Base-by-base conservation (phyloP, 129 eudicot species). In the Chrysanthemum lavandulifolium region DNA sequence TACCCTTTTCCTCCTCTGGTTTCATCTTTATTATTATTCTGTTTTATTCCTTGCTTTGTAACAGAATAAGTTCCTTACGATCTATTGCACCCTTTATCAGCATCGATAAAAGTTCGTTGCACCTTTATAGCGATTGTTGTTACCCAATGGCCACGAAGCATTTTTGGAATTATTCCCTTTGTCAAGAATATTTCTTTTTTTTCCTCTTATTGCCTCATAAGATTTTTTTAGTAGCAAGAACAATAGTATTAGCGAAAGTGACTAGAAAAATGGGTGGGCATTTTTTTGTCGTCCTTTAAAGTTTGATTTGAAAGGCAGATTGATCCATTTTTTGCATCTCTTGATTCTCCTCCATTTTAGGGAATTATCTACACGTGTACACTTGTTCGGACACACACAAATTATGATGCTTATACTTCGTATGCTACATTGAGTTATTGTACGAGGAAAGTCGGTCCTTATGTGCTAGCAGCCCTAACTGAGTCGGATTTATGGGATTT, bases 91-190 rank as follows among this genome's bases (percentile, higher is more conserved):
- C 47, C 47, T 40, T 40, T 40, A 40, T 40, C 47, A 40, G 47
- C 47, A 47, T 49, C 12, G 9, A 54, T 52, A 63, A 64, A 74
- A 52, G 78, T 74, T 74, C 52, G 40, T 65, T 55, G 73, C 73
- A 76, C 73, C 79, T 75, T 55, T 56, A 50, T 54, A 62, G 62
- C 61, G 55, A 43, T 74, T 54, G 79, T 23, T 67, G 73, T n/a
- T 67, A 67, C 68, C 79, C 68, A 67, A 76, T 67, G 50, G 68
- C 80, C 80, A 48, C 58, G 74, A 76, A 12, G 74, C 80, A 76
- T 67, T 76, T 74, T 57, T 58, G 61, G 61, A 27, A 57, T n/a
- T 67, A 76, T 76, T 76, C 80, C 52, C 52, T 76, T 76, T 76
- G 80, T 58, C 79, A 75, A 21, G 79, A 75, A 65, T 56, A 40